Evolutionary conservation across 371 early-diverging fungal species (phyloP), one percentile per base, ranked within the genome.

Genomic region (Vavraia culicis): DNA sequence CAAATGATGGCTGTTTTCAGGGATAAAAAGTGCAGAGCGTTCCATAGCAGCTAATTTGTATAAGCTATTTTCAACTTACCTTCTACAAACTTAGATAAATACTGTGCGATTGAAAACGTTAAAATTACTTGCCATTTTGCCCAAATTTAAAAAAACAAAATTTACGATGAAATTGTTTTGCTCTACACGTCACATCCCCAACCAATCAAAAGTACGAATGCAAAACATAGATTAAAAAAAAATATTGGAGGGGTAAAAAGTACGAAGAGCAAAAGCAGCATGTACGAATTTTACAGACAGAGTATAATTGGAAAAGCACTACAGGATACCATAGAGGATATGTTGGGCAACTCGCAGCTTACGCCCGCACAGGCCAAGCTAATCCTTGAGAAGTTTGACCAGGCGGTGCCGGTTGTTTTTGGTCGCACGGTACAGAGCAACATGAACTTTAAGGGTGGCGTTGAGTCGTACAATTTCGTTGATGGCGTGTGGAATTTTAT

Each of bases 401-500:
- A 49, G 36, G 59, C 51, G 9, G 58, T 69, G 7, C 63, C 64
- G 5, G 21, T 43, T 10, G 62, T 67, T 9, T 69, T 69, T 52
- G 54, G 60, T 14, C 39, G 44, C 32, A 55, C 58, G 33, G 70
- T 69, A 5, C 63, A 53, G 15, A 61, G 41, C 21, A 67, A 52
- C 13, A 54, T 69, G 47, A 67, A 57, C 41, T 69, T 69, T 44
- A 68, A 66, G 41, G 70, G 66, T 16, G 56, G 49, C 19, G 54
- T 67, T 14, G 37, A 47, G 9, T 52, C 44, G 15, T 69, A 69
- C 45, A 69, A 69, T 53, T 46, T 54, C 50, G 67, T 69, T 32
- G 70, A 67, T 37, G 70, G 67, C 18, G 70, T 69, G 14, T 69
- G 70, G 70, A 64, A 63, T 41, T 69, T 69, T 36, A 48, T 58